phyloP scores from a whole-genome alignment of 352 stramenopile species.

The Globisporangium rhizosaccharum region DNA sequence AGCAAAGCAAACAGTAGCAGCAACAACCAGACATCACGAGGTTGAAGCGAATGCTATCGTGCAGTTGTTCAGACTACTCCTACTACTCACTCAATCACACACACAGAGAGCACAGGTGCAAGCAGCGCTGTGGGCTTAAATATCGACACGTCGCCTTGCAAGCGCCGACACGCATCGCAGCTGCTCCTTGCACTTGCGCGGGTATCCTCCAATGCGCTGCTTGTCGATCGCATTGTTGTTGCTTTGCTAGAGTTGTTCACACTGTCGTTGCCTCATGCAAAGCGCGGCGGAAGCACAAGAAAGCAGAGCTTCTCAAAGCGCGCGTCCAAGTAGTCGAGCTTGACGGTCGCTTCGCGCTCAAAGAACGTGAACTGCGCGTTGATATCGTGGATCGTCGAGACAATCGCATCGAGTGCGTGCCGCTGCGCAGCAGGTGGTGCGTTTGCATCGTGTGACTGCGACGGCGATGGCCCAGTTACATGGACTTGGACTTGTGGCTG shows the following conservation, averaged over 20 bases:
- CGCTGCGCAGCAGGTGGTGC: background rate
- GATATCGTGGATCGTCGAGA: constrained; percentile 32
- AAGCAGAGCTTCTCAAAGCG: constrained; percentile 58
- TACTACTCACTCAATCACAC: background rate
- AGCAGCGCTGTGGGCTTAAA: no score
- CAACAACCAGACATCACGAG: constrained; percentile 7
- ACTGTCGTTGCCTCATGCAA: constrained; percentile 5
- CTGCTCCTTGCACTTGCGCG: no score
- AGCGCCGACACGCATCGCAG: no score
- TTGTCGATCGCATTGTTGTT: no score
- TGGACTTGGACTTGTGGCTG: constrained; percentile 6
- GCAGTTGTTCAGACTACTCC: background rate
- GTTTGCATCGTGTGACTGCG: constrained; percentile 10
- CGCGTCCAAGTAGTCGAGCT: constrained; percentile 60
- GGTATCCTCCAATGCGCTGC: no score
- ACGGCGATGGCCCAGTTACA: constrained; percentile 1
- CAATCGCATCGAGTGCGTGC: constrained; percentile 23
- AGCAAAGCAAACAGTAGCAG: constrained; percentile 2
- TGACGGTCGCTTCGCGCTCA: constrained; percentile 41
- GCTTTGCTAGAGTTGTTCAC: no score
- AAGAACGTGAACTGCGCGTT: constrained; percentile 44
- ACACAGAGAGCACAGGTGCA: background rate
- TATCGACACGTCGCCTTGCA: no score
- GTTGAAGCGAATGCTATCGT: background rate
- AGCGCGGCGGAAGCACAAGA: constrained; percentile 26